Evolutionary conservation across 129 eudicot species (phyloP).

Genomic region (Artemisia annua): DNA sequence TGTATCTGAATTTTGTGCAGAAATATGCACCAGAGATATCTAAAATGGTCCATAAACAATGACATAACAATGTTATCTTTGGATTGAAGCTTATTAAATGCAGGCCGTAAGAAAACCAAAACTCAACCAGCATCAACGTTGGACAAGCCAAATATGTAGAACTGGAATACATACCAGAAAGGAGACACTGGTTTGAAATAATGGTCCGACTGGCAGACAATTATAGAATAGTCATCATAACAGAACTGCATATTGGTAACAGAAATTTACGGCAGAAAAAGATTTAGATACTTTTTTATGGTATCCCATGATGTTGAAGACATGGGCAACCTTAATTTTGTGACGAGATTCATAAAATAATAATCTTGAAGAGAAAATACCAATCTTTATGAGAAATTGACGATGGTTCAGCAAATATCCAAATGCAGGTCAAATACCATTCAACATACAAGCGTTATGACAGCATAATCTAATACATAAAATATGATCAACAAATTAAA

Average conservation of each 20-base stretch:
- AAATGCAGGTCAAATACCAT: background rate
- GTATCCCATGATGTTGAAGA: background rate
- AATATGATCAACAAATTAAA: too few relatives aligned
- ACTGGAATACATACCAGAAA: background rate
- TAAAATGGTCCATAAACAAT: conserved; percentile 13
- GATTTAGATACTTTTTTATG: background rate
- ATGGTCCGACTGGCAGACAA: background rate
- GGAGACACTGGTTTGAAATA: background rate
- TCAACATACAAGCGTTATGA: too few relatives aligned
- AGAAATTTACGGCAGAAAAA: background rate
- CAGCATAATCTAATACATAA: too few relatives aligned
- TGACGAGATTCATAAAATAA: conserved; percentile 6
- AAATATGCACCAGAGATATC: background rate
- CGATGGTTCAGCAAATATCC: background rate
- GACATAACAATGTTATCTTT: background rate
- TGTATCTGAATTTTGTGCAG: conserved; percentile 18
- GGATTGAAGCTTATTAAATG: background rate
- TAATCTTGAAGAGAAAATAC: background rate
- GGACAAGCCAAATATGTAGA: background rate
- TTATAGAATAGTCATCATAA: background rate
- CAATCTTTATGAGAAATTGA: background rate
- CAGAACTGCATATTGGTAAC: background rate
- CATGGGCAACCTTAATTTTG: conserved; percentile 2
- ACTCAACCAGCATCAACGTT: background rate
- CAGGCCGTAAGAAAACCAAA: background rate